These are phyloP conservation scores for Salvia hispanica DNA, from an alignment of 257 asterid species.

Conservation along the genomic window DNA sequence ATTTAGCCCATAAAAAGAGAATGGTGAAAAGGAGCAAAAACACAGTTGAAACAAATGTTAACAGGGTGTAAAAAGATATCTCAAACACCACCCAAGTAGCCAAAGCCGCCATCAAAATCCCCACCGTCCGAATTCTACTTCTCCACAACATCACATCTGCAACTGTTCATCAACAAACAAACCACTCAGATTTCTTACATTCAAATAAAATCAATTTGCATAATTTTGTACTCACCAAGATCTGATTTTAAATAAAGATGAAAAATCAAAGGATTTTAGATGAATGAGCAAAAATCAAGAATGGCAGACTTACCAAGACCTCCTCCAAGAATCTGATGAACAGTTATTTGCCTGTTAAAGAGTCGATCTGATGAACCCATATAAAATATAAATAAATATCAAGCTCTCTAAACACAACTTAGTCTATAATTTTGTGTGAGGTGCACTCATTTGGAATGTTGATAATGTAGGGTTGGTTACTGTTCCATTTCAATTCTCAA, in stretches of 20 bases:
- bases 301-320: conserved; percentile 59
- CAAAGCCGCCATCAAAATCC: conserved; percentile 49
- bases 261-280: no score
- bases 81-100: conserved; percentile 85
- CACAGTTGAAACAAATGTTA: conserved; percentile 71
- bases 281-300: no score
- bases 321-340: conserved; percentile 88
- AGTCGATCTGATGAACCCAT: conserved; percentile 57
- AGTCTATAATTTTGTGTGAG: not conserved
- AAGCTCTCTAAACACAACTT: no score
- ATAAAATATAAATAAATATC: no score
- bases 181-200: conserved; percentile 10
- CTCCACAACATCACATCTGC: conserved; percentile 90
- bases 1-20: conserved; percentile 87
- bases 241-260: no score
- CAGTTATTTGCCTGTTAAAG: conserved; percentile 56
- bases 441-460: conserved; percentile 24
- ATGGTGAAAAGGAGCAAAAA: conserved; percentile 71
- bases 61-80: conserved; percentile 71
- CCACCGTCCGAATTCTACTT: conserved; percentile 49
- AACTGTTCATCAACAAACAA: conserved; percentile 47
- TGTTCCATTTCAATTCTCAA: conserved; percentile 49
- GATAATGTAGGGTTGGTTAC: conserved; percentile 46
- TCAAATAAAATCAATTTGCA: not conserved
- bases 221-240: not conserved